Evolutionary conservation across 352 stramenopile genomes (phyloP).

Genomic region (Pythium vanterpoolii): DNA sequence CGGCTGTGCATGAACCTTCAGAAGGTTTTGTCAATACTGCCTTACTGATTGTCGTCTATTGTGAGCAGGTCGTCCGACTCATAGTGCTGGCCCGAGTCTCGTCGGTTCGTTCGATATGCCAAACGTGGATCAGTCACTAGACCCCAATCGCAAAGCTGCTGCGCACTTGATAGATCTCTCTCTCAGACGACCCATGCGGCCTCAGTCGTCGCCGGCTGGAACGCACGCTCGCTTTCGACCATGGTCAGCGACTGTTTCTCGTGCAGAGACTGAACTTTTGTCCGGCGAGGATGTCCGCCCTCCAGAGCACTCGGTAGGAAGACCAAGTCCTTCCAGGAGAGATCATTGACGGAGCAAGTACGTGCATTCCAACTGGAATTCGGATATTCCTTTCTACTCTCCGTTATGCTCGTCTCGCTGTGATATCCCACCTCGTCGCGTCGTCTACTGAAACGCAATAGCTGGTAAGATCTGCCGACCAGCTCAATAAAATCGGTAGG

Average conservation of each 20-base stretch:
- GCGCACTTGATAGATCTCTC: constrained; percentile 16
- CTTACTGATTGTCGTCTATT: background rate
- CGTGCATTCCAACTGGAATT: background rate
- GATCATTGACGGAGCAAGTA: background rate
- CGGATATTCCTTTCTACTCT: too few relatives aligned
- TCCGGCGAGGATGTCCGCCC: background rate
- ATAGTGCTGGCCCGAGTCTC: constrained; percentile 14
- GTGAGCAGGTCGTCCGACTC: constrained; percentile 15
- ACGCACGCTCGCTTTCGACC: constrained; percentile 1
- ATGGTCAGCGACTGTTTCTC: background rate
- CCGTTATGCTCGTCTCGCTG: too few relatives aligned
- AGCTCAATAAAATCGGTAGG: too few relatives aligned
- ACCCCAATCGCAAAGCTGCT: background rate
- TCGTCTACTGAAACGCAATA: too few relatives aligned
- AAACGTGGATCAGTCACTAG: background rate
- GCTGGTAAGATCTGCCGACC: too few relatives aligned
- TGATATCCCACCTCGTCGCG: too few relatives aligned
- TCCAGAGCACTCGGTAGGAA: background rate
- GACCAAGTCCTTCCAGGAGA: background rate
- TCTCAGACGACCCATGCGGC: constrained; percentile 27
- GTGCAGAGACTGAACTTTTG: background rate
- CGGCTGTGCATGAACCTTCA: background rate
- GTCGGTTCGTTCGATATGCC: background rate
- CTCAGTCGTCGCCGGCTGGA: constrained; percentile 46
- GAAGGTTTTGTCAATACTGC: background rate